Evolutionary conservation across 2,329 filamentous ascomycete genomes (phyloP).

Genomic region (Paramyrothecium sp.): DNA sequence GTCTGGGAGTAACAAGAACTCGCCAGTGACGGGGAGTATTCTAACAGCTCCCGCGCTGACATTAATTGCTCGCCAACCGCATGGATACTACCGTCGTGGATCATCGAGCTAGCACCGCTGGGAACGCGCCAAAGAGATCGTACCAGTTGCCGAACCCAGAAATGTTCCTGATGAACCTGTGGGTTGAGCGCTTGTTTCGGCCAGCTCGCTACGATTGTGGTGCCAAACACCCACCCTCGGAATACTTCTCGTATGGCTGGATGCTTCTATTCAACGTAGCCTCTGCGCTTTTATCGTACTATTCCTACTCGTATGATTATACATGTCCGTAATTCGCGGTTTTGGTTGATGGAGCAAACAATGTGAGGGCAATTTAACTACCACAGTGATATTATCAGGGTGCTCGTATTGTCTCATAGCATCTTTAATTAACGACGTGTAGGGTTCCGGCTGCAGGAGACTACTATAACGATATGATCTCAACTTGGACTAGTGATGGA

Average conservation of each 20-base stretch:
- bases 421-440: background rate
- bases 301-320: background rate
- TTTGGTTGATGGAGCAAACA: background rate
- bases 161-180: background rate
- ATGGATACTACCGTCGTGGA: background rate
- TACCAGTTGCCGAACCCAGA: background rate
- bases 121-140: background rate
- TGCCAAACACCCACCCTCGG: background rate
- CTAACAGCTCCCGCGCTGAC: background rate
- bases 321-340: background rate
- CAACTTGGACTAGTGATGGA: background rate
- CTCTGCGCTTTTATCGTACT: background rate
- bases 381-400: background rate
- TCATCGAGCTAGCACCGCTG: background rate
- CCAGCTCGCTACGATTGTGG: background rate
- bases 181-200: background rate
- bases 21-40: background rate
- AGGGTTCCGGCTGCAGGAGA: background rate
- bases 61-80: background rate
- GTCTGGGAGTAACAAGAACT: background rate
- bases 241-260: background rate
- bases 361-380: background rate
- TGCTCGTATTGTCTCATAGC: background rate
- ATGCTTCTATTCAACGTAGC: background rate
- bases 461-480: background rate